Evolutionary conservation across 1,284 basidiomycete genomes (phyloP).

Genomic region (Sphaerobolus stellatus): DNA sequence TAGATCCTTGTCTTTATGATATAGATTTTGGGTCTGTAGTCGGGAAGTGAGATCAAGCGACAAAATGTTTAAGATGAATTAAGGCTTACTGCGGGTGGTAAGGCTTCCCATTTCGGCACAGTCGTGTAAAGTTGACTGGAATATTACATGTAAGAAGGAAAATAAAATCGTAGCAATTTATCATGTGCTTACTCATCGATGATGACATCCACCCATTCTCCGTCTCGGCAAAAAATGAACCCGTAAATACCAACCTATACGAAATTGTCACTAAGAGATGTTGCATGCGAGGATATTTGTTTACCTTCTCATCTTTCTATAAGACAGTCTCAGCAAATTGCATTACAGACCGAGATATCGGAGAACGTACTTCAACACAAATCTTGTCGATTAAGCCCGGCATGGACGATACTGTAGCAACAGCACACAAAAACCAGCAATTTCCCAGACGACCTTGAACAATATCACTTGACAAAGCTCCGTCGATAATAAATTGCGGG

Average conservation of each 20-base stretch:
- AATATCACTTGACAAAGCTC: constrained; percentile 36
- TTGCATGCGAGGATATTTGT: neutral
- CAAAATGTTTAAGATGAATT: neutral
- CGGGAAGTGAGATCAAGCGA: constrained; percentile 12
- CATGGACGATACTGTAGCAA: constrained; percentile 41
- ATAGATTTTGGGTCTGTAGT: constrained; percentile 34
- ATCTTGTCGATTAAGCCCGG: constrained; percentile 47
- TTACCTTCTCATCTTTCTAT: constrained; percentile 43
- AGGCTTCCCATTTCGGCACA: constrained; percentile 51
- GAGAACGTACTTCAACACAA: constrained; percentile 44
- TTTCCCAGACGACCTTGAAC: constrained; percentile 45
- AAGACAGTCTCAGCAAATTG: constrained; percentile 8
- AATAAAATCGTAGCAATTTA: neutral
- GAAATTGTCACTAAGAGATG: neutral
- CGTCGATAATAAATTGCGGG: constrained; percentile 44
- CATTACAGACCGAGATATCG: constrained; percentile 6
- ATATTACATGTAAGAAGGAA: neutral
- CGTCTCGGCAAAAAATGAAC: constrained; percentile 53
- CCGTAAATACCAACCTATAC: constrained; percentile 52
- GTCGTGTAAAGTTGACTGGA: constrained; percentile 41
- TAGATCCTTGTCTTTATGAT: constrained; percentile 46
- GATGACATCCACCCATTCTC: constrained; percentile 37
- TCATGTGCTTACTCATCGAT: constrained; percentile 46
- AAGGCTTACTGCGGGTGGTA: constrained; percentile 19
- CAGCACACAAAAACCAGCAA: constrained; percentile 53